These are phyloP conservation scores for Aureobasidium subglaciale DNA, from an alignment of 2,329 filamentous ascomycete genomes.

Conservation along the genomic window DNA sequence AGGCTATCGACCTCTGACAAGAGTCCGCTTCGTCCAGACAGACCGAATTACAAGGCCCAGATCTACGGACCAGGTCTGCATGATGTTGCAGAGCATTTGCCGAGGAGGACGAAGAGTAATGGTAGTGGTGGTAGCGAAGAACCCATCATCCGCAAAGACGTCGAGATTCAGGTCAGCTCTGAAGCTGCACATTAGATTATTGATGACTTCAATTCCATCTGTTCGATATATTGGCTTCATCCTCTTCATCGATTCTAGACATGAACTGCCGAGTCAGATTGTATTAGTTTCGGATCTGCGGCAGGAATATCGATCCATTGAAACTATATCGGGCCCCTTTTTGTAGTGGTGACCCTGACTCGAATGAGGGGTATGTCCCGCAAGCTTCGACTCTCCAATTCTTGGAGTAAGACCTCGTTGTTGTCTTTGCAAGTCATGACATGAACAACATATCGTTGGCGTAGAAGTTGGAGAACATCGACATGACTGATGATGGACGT, in stretches of 20 bases:
- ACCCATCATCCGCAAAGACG: conserved; percentile 22
- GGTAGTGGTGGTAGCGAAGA: conserved; percentile 19
- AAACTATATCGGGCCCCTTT: too few relatives aligned
- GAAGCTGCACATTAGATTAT: neutral
- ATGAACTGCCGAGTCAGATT: neutral
- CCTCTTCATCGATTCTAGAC: neutral
- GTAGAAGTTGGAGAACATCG: too few relatives aligned
- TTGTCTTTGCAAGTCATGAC: too few relatives aligned
- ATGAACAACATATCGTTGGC: too few relatives aligned
- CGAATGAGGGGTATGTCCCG: neutral
- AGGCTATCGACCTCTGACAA: neutral
- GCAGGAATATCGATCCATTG: too few relatives aligned
- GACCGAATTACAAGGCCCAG: neutral
- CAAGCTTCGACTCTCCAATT: too few relatives aligned
- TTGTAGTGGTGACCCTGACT: neutral
- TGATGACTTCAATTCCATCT: neutral
- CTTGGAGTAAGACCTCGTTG: too few relatives aligned
- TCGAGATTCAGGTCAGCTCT: conserved; percentile 14
- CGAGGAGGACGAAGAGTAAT: conserved; percentile 17
- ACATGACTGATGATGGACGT: too few relatives aligned
- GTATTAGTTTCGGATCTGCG: too few relatives aligned
- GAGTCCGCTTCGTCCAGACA: neutral
- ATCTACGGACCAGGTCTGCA: neutral
- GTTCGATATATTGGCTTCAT: neutral
- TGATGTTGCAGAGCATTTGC: conserved; percentile 3